These are phyloP conservation scores for Zizania latifolia DNA, from an alignment of 176 grass and related monocot species.

Conservation along the genomic window DNA sequence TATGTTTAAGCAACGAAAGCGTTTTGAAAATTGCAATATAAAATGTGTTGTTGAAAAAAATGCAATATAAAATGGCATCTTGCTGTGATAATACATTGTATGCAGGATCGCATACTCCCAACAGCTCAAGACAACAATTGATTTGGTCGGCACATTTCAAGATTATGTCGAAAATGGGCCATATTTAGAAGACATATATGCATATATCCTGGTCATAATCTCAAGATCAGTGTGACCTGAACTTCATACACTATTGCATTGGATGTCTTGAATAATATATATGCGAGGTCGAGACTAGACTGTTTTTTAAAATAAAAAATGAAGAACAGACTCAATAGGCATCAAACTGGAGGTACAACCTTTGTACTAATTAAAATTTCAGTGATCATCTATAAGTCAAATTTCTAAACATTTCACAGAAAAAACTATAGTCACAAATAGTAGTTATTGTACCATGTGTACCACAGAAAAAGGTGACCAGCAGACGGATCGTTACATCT, in stretches of 20 bases:
- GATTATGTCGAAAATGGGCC: background rate
- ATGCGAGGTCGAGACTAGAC: background rate
- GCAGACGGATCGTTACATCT: background rate
- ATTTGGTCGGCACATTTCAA: constrained; percentile 1
- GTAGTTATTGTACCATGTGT: background rate
- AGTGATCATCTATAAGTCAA: background rate
- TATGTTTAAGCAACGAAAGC: background rate
- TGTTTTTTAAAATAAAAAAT: too few relatives aligned
- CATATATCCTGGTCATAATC: background rate
- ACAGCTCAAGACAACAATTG: background rate
- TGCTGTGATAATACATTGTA: background rate
- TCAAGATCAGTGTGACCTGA: background rate
- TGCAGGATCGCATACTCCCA: background rate
- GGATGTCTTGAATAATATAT: background rate
- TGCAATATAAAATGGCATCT: background rate
- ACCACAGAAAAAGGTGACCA: background rate
- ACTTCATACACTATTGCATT: background rate
- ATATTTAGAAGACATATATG: background rate
- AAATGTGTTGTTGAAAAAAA: background rate
- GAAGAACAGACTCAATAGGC: background rate
- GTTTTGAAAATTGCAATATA: background rate
- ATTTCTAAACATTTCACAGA: background rate
- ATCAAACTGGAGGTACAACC: background rate
- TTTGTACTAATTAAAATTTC: background rate
- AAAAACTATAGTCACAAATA: background rate